phyloP scores from a whole-genome alignment of 78 protist genomes.

The Speleostelium caveatum region DNA sequence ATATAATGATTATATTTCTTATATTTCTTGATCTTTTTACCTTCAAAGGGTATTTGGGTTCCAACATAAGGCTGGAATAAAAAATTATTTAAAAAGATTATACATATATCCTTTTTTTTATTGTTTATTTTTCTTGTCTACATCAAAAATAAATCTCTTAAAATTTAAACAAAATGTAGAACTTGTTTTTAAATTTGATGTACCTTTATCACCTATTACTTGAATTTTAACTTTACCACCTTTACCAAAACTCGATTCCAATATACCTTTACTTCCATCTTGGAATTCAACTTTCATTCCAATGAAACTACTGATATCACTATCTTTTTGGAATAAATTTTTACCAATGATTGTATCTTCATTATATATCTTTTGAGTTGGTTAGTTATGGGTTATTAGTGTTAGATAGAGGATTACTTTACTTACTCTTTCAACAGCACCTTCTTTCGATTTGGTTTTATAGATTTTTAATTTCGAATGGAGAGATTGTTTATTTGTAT shows the following conservation, averaged over 20 bases:
- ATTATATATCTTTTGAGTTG: conserved; percentile 58
- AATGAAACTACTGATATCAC: conserved; percentile 82
- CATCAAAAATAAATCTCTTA: conserved; percentile 61
- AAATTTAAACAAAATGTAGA: conserved; percentile 10
- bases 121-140: conserved; percentile 52
- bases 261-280: conserved; percentile 73
- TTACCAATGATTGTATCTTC: conserved; percentile 85
- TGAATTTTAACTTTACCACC: conserved; percentile 88
- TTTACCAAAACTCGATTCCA: conserved; percentile 93
- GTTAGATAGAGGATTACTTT: neutral
- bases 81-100: no score
- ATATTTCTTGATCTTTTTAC: no score
- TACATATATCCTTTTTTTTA: neutral
- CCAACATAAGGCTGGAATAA: no score
- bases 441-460: conserved; percentile 51
- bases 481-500: neutral
- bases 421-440: conserved; percentile 75
- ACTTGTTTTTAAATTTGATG: neutral
- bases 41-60: no score
- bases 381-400: neutral
- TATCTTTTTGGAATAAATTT: conserved; percentile 84
- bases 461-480: conserved; percentile 20
- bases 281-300: conserved; percentile 78
- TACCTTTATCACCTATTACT: neutral
- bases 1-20: no score